A percentile compares a stretch with the other conserved stretches of the same genome.
Conservation (phyloP, 78 protist genomes). For the Acrasis kona region DNA sequence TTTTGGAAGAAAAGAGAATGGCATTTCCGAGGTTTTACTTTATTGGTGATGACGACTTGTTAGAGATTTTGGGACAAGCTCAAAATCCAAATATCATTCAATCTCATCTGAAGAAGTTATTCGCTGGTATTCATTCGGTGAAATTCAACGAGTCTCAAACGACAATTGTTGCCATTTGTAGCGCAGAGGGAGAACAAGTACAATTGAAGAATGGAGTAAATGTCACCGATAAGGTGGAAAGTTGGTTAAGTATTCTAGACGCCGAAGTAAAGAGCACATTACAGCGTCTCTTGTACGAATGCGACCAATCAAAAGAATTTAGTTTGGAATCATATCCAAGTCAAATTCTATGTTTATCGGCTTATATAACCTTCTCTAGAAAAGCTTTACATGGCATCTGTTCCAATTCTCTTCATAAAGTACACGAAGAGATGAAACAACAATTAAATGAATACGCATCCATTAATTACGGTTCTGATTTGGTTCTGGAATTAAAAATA, state of each 20-base stretch:
- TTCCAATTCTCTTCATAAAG: background rate
- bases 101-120: constrained; percentile 76
- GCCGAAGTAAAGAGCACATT: constrained; percentile 32
- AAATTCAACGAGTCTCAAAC: background rate
- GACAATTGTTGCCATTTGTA: constrained; percentile 17
- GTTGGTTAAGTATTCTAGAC: constrained; percentile 37
- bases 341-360: constrained; percentile 52
- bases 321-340: constrained; percentile 41
- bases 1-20: constrained; percentile 79
- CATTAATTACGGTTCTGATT: background rate
- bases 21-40: constrained; percentile 88
- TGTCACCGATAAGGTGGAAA: constrained; percentile 51
- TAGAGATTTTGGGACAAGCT: constrained; percentile 65
- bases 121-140: constrained; percentile 56
- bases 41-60: constrained; percentile 89
- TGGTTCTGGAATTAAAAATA: constrained; percentile 42
- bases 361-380: constrained; percentile 35
- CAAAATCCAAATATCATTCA: constrained; percentile 54
- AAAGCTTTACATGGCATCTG: constrained; percentile 28
- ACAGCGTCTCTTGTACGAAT: background rate
- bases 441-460: background rate
- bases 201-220: constrained; percentile 26
- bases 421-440: background rate
- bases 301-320: background rate
- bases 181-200: constrained; percentile 52